Percentiles rank a stretch among this genome's conserved stretches.
Conservation (phyloP, 305 asterid genomes). For the Solanum chacoense region DNA sequence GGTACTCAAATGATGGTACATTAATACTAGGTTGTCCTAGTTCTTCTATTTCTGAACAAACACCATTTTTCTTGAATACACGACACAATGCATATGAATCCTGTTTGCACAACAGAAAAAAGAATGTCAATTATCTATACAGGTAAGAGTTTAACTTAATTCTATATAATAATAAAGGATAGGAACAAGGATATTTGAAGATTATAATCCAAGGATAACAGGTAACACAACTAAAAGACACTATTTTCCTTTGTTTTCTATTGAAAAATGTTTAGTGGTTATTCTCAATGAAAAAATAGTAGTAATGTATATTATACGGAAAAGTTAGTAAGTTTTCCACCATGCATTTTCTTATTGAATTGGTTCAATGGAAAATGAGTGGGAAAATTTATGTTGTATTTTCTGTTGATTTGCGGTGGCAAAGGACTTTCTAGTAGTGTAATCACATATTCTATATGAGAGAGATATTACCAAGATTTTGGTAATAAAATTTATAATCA, state of each 20-base stretch:
- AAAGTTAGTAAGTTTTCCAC: neutral
- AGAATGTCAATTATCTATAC: neutral
- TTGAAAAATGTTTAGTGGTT: neutral
- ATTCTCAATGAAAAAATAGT: no score
- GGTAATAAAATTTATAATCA: neutral
- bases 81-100: conserved; percentile 91
- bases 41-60: conserved; percentile 68
- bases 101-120: conserved; percentile 25
- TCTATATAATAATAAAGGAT: neutral
- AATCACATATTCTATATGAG: neutral
- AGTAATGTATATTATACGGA: neutral
- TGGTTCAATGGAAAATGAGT: neutral
- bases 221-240: neutral
- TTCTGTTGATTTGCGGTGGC: neutral
- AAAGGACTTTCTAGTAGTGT: neutral
- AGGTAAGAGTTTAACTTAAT: neutral
- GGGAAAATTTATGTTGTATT: neutral
- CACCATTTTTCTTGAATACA: conserved; percentile 88
- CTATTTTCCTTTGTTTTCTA: neutral
- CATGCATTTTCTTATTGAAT: neutral
- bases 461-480: neutral
- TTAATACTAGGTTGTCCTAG: conserved; percentile 54
- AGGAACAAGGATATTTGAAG: neutral
- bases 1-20: conserved; percentile 42
- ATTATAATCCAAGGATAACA: neutral